Percentiles rank a stretch among this genome's conserved stretches.
Conservation (phyloP, 2,329 filamentous ascomycete species). For the Paraphoma sp. region DNA sequence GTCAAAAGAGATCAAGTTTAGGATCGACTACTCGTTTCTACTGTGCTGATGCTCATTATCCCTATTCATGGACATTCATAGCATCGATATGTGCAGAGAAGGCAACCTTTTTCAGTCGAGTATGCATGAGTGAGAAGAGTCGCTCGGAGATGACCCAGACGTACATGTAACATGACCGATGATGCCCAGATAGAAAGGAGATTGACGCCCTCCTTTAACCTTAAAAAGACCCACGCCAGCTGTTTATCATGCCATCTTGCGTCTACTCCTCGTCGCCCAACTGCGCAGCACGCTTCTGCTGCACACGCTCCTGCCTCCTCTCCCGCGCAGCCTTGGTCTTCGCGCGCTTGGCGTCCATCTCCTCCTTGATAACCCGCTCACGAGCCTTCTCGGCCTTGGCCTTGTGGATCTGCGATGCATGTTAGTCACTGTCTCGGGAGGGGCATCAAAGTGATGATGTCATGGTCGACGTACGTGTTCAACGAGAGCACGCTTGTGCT, state of each 20-base stretch:
- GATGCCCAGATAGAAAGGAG: slow-evolving; percentile 49
- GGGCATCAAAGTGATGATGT: slow-evolving; percentile 45
- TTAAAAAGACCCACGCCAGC: slow-evolving; percentile 52
- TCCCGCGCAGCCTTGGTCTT: slow-evolving; percentile 99
- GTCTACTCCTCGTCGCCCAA: slow-evolving; percentile 61
- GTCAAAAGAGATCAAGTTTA: slow-evolving; percentile 28
- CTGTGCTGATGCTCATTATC: slow-evolving; percentile 43
- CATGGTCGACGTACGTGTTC: slow-evolving; percentile 86
- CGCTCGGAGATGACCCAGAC: slow-evolving; percentile 49
- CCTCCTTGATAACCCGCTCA: slow-evolving; percentile 95
- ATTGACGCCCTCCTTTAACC: slow-evolving; percentile 48
- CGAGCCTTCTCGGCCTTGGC: slow-evolving; percentile 99
- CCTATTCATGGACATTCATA: slow-evolving; percentile 46
- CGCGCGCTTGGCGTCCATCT: slow-evolving; percentile 99
- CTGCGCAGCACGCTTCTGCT: slow-evolving; percentile 88
- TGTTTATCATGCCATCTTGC: slow-evolving; percentile 46
- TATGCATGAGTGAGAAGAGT: slow-evolving; percentile 46
- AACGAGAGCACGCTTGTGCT: slow-evolving; percentile 99
- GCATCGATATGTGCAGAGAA: slow-evolving; percentile 41
- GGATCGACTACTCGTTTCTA: slow-evolving; percentile 43
- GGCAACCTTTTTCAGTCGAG: slow-evolving; percentile 43
- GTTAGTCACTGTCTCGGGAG: slow-evolving; percentile 32
- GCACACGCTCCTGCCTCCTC: slow-evolving; percentile 92
- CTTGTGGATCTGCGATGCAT: slow-evolving; percentile 84
- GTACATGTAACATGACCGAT: slow-evolving; percentile 54